Percentiles rank a stretch among this genome's conserved stretches.
Conservation (phyloP, 2,329 filamentous ascomycete species). For the Beauveria sp. region DNA sequence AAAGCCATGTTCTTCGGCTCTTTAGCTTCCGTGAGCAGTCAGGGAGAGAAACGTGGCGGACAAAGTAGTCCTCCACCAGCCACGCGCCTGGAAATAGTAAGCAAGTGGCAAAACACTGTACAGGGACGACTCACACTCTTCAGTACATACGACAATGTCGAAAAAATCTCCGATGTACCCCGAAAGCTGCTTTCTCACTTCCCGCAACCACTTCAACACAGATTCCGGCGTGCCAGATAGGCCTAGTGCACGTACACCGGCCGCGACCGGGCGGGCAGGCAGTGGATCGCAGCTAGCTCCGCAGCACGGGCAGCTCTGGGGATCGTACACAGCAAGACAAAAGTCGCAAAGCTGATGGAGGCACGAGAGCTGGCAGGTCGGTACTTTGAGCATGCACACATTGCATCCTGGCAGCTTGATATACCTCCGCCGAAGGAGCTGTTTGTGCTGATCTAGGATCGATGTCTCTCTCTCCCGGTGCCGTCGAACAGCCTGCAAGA, state of each 20-base stretch:
- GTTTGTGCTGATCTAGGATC: background rate
- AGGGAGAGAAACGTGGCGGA: background rate
- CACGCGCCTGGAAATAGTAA: background rate
- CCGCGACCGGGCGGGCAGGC: background rate
- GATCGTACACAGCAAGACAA: background rate
- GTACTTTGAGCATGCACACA: background rate
- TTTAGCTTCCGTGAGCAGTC: background rate
- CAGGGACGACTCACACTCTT: background rate
- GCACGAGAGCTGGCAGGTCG: background rate
- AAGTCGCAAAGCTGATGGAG: background rate
- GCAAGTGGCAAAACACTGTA: background rate
- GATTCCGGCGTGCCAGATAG: background rate
- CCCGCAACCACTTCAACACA: background rate
- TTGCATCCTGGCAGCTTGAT: background rate
- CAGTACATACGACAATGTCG: background rate
- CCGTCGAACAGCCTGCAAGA: background rate
- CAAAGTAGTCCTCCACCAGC: background rate
- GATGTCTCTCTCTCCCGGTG: background rate
- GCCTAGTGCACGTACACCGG: background rate
- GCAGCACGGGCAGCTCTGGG: background rate
- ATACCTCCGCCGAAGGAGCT: background rate
- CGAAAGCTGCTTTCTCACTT: background rate
- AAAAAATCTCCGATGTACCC: background rate
- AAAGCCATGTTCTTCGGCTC: background rate
- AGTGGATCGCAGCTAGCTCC: background rate